phyloP scores from a whole-genome alignment of 345 rosid species.

The Eucalyptus camaldulensis region DNA sequence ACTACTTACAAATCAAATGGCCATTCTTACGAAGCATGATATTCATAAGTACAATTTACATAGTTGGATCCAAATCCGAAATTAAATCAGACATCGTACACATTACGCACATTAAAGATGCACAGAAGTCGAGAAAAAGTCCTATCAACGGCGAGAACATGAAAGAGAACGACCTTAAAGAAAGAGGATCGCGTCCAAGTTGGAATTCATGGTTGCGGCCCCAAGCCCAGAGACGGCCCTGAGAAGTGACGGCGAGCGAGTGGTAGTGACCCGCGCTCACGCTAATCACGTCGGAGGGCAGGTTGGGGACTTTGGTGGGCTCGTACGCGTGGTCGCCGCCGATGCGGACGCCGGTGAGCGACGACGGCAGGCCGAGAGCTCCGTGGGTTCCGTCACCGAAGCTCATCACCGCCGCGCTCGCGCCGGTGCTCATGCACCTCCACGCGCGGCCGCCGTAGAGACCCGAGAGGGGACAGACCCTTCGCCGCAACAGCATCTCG shows the following conservation, averaged over 20 bases:
- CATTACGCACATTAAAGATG: background rate
- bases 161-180: slow-evolving; percentile 12
- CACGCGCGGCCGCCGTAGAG: background rate
- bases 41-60: background rate
- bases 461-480: background rate
- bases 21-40: background rate
- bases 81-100: background rate
- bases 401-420: slow-evolving; percentile 41
- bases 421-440: background rate
- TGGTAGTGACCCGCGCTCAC: slow-evolving; percentile 80
- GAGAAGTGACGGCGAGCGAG: slow-evolving; percentile 76
- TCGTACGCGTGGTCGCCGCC: slow-evolving; percentile 57
- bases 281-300: slow-evolving; percentile 43
- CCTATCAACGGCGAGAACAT: background rate
- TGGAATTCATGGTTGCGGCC: slow-evolving; percentile 81
- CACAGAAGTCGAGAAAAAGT: background rate
- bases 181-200: slow-evolving; percentile 45
- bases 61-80: background rate
- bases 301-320: slow-evolving; percentile 35
- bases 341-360: slow-evolving; percentile 25
- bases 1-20: background rate
- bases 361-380: slow-evolving; percentile 56
- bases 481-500: background rate
- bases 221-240: slow-evolving; percentile 81
- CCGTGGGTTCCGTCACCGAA: slow-evolving; percentile 85